Conservation (phyloP, 176 grass and related monocot genomes). For the Oryza nivara region DNA sequence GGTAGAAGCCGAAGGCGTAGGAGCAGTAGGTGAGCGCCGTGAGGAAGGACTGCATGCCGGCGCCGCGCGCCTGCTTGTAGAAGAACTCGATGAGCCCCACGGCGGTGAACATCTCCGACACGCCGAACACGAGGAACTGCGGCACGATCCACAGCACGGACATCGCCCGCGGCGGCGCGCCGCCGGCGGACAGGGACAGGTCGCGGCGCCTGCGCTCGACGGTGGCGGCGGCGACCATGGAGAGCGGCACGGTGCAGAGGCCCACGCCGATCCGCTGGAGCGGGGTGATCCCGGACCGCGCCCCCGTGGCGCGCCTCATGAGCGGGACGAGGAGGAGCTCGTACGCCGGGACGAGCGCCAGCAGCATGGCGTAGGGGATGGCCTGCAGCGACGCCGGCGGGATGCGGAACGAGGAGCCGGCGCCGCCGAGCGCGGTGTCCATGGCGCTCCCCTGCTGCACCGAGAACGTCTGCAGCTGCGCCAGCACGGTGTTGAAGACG, state of each 20-base stretch:
- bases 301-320: slow-evolving; percentile 55
- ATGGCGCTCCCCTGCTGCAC: slow-evolving; percentile 92
- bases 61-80: slow-evolving; percentile 87
- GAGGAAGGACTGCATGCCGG: slow-evolving; percentile 90
- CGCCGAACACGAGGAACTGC: slow-evolving; percentile 89
- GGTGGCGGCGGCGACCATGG: slow-evolving; percentile 76
- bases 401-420: slow-evolving; percentile 57
- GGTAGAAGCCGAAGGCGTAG: slow-evolving; percentile 96
- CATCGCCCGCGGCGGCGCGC: slow-evolving; percentile 13
- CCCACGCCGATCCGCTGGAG: slow-evolving; percentile 88
- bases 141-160: slow-evolving; percentile 89
- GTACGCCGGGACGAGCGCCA: slow-evolving; percentile 77
- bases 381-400: slow-evolving; percentile 94
- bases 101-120: slow-evolving; percentile 98
- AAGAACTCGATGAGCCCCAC: slow-evolving; percentile 98
- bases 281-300: slow-evolving; percentile 71
- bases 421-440: slow-evolving; percentile 64
- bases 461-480: slow-evolving; percentile 98
- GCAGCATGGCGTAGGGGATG: slow-evolving; percentile 83
- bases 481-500: slow-evolving; percentile 96
- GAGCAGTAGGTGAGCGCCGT: slow-evolving; percentile 98
- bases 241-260: slow-evolving; percentile 73
- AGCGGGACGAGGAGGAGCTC: slow-evolving; percentile 76
- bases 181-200: neutral
- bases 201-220: slow-evolving; percentile 73